phyloP scores from a whole-genome alignment of 2,329 filamentous ascomycete species.

The Stachybotrys echinatus region DNA sequence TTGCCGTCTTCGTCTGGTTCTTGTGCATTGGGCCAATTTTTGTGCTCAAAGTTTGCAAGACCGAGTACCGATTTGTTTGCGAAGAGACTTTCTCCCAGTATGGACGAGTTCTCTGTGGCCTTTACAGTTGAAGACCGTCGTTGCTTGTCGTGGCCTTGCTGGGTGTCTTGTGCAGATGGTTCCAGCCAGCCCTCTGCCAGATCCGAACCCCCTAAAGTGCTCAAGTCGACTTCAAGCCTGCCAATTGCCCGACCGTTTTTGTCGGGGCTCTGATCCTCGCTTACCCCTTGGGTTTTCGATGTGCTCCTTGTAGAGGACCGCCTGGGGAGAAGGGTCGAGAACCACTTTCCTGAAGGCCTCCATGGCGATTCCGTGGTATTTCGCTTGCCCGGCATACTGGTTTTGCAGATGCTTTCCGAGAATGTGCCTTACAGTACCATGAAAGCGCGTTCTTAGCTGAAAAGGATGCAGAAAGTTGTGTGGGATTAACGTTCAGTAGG shows the following conservation, averaged over 20 bases:
- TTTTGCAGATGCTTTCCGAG: no score
- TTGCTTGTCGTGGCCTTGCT: background rate
- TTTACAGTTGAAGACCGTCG: no score
- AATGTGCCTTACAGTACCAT: no score
- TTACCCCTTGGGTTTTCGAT: no score
- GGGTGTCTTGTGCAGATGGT: no score
- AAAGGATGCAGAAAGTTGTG: no score
- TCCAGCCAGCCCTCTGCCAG: background rate
- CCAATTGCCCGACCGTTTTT: no score
- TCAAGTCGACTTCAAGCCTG: background rate
- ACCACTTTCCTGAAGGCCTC: background rate
- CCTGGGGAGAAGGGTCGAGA: background rate
- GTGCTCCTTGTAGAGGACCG: background rate
- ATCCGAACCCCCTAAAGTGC: background rate
- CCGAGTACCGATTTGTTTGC: background rate
- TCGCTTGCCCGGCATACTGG: conserved; percentile 5
- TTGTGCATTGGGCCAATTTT: background rate
- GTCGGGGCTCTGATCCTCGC: background rate
- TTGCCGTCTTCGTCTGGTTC: no score
- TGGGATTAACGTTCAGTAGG: no score
- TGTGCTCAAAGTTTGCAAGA: background rate
- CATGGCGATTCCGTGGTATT: background rate
- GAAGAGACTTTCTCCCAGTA: background rate
- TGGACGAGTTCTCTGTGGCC: background rate
- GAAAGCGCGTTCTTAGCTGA: no score